Evolutionary conservation across 768 basidiomycete species (phyloP), one percentile per base, ranked within the genome.

Genomic region (Neoboletus subvelutipes): DNA sequence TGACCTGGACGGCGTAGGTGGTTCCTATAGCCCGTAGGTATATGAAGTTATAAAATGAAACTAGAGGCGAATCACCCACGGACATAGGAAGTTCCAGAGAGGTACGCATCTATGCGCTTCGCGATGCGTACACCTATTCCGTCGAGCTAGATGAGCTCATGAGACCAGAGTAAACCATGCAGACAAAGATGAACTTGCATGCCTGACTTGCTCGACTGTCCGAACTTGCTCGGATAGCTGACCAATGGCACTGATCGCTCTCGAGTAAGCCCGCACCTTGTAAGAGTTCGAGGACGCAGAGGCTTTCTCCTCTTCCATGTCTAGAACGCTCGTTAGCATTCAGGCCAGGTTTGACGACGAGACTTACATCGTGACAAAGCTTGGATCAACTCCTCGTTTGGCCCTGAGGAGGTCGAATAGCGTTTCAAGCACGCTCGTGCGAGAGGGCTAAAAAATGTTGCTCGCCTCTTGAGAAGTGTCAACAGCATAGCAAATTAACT

Each of bases 191-290:
- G 45, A 11, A 58, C 69, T 63, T 65, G 60, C 70, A 57, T 64
- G 50, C 26, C 31, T 46, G 20, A 78, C 73, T 53, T 83, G 79
- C 36, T 71, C 71, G 36, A 72, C 77, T 8, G 79, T 76, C 42
- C 65, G 72, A 51, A 84, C 74, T 48, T 79, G 78, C 54, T 74
- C 66, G 18, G 78, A 67, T 3, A 82, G 61, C 39, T 69, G 60
- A 29, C 69, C 59, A 43, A 85, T 73, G 31, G 69, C 70, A 9
- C 67, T 69, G 52, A 85, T 81, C 4, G 83, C 83, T 54, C 68
- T 75, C 43, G 71, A 68, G 59, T 80, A 84, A 22, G 83, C 80
- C 52, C 76, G 74, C 18, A 83, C 67, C 71, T 81, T 83, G 72
- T 75, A 83, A 5, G 57, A 57, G 57, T 83, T 84, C n/a, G 71